Conservation (phyloP, 163 green algal genomes). For the Volvox carteri region DNA sequence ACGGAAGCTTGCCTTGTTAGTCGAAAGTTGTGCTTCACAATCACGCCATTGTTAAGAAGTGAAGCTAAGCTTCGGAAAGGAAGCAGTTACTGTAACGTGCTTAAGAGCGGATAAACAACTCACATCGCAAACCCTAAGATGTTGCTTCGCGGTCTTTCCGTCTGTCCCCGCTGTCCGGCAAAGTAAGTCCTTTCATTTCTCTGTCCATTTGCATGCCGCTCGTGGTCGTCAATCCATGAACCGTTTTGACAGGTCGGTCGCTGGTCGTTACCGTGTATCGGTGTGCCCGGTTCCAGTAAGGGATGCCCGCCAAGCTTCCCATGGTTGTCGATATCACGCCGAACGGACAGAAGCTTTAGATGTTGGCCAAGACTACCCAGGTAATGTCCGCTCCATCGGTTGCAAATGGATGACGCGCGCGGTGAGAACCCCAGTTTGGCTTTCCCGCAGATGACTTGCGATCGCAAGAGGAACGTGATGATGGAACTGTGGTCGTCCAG, state of each 20-base stretch:
- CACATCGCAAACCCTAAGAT: not conserved
- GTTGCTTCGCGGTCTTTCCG: constrained; percentile 11
- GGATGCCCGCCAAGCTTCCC: not conserved
- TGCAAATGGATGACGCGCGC: not conserved
- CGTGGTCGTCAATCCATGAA: not conserved
- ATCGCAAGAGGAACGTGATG: not conserved
- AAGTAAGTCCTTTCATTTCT: not conserved
- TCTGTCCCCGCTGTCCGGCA: not conserved
- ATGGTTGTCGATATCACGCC: not conserved
- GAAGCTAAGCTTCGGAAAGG: not conserved
- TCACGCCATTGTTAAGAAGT: not conserved
- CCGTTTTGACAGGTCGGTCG: not conserved
- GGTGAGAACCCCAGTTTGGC: not conserved
- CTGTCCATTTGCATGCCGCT: not conserved
- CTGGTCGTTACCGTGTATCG: not conserved
- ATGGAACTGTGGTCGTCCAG: constrained; percentile 47
- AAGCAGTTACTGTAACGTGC: not conserved
- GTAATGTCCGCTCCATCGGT: not conserved
- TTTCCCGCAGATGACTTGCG: not conserved
- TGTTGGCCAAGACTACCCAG: not conserved
- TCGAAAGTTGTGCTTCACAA: not conserved
- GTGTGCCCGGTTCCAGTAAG: not conserved
- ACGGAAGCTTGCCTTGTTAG: not conserved
- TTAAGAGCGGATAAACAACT: not conserved
- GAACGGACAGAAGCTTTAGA: not conserved